Percentiles rank a stretch among this genome's conserved stretches.
These are phyloP conservation scores for Urtica urens DNA, from an alignment of 306 rosid genomes.

Conservation along the genomic window DNA sequence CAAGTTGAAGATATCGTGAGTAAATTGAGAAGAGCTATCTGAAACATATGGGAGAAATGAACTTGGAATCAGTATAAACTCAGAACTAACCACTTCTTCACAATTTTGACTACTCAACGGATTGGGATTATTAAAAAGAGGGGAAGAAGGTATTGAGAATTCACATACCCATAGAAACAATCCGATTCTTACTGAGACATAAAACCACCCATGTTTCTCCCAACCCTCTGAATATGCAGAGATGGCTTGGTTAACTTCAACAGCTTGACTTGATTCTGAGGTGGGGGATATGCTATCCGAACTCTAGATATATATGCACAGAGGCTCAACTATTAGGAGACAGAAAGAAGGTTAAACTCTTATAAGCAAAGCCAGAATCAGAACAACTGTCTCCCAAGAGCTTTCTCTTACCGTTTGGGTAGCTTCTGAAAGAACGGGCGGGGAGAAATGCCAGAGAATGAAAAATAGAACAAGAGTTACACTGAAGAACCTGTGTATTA, in stretches of 20 bases:
- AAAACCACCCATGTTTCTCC: conserved; percentile 79
- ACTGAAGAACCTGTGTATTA: conserved; percentile 98
- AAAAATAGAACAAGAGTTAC: conserved; percentile 70
- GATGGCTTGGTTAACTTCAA: conserved; percentile 29
- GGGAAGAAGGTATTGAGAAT: neutral
- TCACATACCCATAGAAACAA: conserved; percentile 82
- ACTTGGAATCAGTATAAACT: conserved; percentile 11
- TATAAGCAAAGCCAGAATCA: conserved; percentile 9
- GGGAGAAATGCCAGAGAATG: conserved; percentile 64
- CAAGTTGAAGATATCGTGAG: conserved; percentile 82
- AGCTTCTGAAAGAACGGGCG: conserved; percentile 33
- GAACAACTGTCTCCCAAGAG: conserved; percentile 17
- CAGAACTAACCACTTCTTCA: conserved; percentile 14
- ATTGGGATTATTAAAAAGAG: neutral
- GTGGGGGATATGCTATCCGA: conserved; percentile 20
- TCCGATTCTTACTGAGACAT: conserved; percentile 69
- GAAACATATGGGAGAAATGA: conserved; percentile 14
- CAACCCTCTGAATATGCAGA: conserved; percentile 35
- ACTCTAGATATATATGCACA: conserved; percentile 36
- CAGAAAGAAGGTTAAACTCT: conserved; percentile 14
- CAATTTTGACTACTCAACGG: conserved; percentile 1
- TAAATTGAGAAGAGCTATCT: conserved; percentile 54
- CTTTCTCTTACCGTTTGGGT: conserved; percentile 33
- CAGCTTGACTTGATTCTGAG: conserved; percentile 29
- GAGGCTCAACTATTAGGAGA: conserved; percentile 11